A percentile compares a stretch with the other conserved stretches of the same genome.
These are phyloP conservation scores for Hyparrhenia diplandra DNA, from an alignment of 176 grass and related monocot genomes.

Conservation along the genomic window DNA sequence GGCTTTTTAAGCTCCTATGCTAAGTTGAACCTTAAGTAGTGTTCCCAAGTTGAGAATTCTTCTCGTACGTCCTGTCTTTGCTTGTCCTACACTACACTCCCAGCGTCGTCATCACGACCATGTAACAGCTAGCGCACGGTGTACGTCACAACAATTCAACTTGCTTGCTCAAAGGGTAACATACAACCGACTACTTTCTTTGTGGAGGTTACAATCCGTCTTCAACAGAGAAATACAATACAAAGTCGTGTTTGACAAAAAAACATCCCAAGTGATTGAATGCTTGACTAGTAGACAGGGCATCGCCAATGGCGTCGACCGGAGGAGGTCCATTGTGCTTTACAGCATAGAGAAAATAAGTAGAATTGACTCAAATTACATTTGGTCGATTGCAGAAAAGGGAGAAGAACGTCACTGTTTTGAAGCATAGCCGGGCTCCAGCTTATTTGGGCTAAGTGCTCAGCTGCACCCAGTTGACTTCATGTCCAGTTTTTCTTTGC, in stretches of 20 bases:
- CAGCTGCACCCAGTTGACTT: neutral
- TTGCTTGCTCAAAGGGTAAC: neutral
- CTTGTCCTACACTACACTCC: slow-evolving; percentile 19
- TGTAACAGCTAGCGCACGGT: neutral
- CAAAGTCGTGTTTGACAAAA: neutral
- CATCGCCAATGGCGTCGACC: no score
- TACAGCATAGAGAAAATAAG: neutral
- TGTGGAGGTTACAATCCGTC: neutral
- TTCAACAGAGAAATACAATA: neutral
- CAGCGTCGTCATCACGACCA: neutral
- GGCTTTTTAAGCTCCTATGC: neutral
- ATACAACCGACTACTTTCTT: neutral
- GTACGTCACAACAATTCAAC: neutral
- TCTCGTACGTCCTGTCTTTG: neutral
- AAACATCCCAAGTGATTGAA: neutral
- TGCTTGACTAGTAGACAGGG: neutral
- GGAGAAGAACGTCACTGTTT: neutral
- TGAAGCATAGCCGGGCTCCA: neutral
- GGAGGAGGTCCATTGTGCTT: neutral
- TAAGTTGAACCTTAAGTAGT: neutral
- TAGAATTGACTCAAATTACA: neutral
- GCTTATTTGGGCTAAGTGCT: neutral
- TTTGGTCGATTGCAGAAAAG: no score
- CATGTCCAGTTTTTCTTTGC: neutral
- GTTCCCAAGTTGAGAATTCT: neutral